A percentile compares a stretch with the other conserved stretches of the same genome.
phyloP scores from a whole-genome alignment of 306 rosid genomes.

The Quercus dentata region DNA sequence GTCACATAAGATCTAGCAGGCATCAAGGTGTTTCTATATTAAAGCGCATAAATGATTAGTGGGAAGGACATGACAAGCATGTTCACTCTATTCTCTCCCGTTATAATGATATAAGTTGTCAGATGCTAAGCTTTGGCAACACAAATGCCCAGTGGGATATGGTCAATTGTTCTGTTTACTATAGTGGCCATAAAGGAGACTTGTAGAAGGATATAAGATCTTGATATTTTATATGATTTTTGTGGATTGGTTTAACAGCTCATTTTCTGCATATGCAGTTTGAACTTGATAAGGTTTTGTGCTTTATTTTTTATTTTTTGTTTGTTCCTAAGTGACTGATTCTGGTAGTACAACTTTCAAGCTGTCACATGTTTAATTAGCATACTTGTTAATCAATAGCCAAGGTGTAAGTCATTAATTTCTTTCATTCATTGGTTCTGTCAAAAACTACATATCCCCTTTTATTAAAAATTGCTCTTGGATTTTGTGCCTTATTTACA shows the following conservation, averaged over 20 bases:
- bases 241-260: background rate
- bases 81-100: background rate
- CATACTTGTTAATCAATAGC: background rate
- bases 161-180: background rate
- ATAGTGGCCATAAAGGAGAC: background rate
- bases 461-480: constrained; percentile 8
- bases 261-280: background rate
- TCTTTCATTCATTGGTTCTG: background rate
- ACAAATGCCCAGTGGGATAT: background rate
- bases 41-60: too few relatives aligned
- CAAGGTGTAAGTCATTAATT: background rate
- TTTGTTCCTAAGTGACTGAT: background rate
- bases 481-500: constrained; percentile 26
- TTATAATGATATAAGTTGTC: background rate
- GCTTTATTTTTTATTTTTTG: background rate
- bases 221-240: background rate
- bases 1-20: too few relatives aligned
- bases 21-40: too few relatives aligned
- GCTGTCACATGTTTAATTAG: background rate
- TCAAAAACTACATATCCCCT: background rate
- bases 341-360: background rate
- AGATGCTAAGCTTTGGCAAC: background rate
- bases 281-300: background rate
- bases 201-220: background rate
- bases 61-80: background rate